phyloP scores from a whole-genome alignment of 805 yeast species.

The Kodamaea kakaduensis region DNA sequence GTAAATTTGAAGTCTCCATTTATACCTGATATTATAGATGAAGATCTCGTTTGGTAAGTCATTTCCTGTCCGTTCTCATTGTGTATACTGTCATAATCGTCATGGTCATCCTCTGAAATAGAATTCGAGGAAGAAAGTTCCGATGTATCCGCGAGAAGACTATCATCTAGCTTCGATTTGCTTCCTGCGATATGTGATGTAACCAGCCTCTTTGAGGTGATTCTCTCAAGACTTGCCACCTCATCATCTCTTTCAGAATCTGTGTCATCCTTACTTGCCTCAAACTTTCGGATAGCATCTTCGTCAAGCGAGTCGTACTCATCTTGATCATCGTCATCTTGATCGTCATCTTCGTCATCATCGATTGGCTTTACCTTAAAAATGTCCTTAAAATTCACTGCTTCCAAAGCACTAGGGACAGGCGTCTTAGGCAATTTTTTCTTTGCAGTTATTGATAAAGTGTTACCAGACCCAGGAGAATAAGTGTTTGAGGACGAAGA shows the following conservation, averaged over 20 bases:
- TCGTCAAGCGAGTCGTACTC: slow-evolving; percentile 8
- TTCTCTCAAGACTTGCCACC: slow-evolving; percentile 11
- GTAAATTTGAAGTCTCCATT: slow-evolving; percentile 49
- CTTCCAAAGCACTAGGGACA: slow-evolving; percentile 22
- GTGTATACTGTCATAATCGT: slow-evolving; percentile 17
- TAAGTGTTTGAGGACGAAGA: too few relatives aligned
- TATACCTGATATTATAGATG: slow-evolving; percentile 36
- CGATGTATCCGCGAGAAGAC: slow-evolving; percentile 8
- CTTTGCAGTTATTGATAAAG: not conserved
- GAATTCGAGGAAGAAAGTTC: slow-evolving; percentile 14
- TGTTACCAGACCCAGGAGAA: not conserved
- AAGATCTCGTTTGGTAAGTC: slow-evolving; percentile 36
- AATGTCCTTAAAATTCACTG: slow-evolving; percentile 29
- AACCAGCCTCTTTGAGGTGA: slow-evolving; percentile 4
- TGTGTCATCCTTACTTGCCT: slow-evolving; percentile 1
- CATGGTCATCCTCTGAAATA: slow-evolving; percentile 13
- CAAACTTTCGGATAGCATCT: not conserved
- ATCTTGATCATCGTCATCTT: slow-evolving; percentile 14
- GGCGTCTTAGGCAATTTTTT: slow-evolving; percentile 41
- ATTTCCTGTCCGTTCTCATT: slow-evolving; percentile 17
- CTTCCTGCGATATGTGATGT: slow-evolving; percentile 2
- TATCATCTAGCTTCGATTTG: slow-evolving; percentile 7
- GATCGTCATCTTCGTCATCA: slow-evolving; percentile 8
- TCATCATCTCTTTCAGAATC: slow-evolving; percentile 14
- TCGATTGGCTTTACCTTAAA: slow-evolving; percentile 15